Evolutionary conservation across 2,329 filamentous ascomycete species (phyloP).

Genomic region (Meredithiella fracta): DNA sequence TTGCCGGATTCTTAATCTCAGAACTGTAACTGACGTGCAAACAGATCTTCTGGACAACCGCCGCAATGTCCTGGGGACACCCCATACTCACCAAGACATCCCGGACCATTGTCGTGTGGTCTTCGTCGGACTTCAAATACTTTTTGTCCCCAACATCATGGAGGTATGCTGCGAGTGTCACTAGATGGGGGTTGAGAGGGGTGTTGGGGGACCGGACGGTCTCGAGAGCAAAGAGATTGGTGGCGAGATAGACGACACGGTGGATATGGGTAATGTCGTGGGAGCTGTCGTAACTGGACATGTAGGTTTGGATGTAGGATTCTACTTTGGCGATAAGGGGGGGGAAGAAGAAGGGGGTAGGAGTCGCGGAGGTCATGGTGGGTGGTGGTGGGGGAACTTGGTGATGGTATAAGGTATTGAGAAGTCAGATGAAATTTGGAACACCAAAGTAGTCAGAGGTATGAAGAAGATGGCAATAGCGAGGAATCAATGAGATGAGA

Average conservation of each 20-base stretch:
- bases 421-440: too few species aligned
- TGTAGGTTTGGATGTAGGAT: conserved; percentile 51
- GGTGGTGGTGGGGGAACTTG: neutral
- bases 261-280: conserved; percentile 78
- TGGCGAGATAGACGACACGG: conserved; percentile 60
- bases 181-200: conserved; percentile 22
- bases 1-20: conserved; percentile 49
- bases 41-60: conserved; percentile 54
- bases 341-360: neutral
- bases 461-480: too few species aligned
- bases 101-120: conserved; percentile 38
- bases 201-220: conserved; percentile 17
- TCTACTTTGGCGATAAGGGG: conserved; percentile 39
- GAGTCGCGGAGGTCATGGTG: neutral
- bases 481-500: too few species aligned
- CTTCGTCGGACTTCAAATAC: conserved; percentile 45
- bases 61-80: conserved; percentile 40
- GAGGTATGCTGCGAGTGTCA: conserved; percentile 58
- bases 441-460: too few species aligned
- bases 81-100: conserved; percentile 40
- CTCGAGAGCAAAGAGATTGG: conserved; percentile 42
- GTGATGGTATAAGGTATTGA: neutral
- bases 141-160: conserved; percentile 84
- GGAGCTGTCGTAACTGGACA: conserved; percentile 65
- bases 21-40: conserved; percentile 61